Evolutionary conservation across 176 grass and related monocot genomes (phyloP).

Genomic region (Avena sativa): DNA sequence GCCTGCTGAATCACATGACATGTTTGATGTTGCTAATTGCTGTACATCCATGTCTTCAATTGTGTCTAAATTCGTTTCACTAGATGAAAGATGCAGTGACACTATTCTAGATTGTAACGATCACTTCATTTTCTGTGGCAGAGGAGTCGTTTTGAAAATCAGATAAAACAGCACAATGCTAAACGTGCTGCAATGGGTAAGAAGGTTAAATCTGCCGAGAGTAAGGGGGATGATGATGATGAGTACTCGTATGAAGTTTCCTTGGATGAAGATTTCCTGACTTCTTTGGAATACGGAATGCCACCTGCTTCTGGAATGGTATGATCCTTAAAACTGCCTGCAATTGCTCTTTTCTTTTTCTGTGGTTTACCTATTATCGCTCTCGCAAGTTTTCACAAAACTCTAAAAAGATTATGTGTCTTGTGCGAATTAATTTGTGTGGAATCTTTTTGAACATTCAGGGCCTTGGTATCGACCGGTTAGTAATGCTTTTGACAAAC

Average conservation of each 20-base stretch:
- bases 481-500: conserved; percentile 95
- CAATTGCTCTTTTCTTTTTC: neutral
- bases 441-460: conserved; percentile 23
- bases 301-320: conserved; percentile 99
- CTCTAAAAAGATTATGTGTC: neutral
- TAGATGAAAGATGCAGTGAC: neutral
- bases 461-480: conserved; percentile 89
- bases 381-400: conserved; percentile 3
- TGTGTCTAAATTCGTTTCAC: conserved; percentile 11
- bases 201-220: conserved; percentile 60
- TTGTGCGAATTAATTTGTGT: conserved; percentile 33
- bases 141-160: conserved; percentile 93
- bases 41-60: conserved; percentile 8
- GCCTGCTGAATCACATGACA: neutral
- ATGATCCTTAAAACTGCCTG: conserved; percentile 19
- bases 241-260: conserved; percentile 94
- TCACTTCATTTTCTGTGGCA: conserved; percentile 41
- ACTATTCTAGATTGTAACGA: conserved; percentile 18
- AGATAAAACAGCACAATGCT: conserved; percentile 93
- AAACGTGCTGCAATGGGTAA: conserved; percentile 70
- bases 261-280: conserved; percentile 93
- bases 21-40: conserved; percentile 29
- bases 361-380: neutral
- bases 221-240: conserved; percentile 50
- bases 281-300: conserved; percentile 97